These are phyloP conservation scores for Phytopythium vexans DNA, from an alignment of 352 stramenopile genomes.

Conservation along the genomic window DNA sequence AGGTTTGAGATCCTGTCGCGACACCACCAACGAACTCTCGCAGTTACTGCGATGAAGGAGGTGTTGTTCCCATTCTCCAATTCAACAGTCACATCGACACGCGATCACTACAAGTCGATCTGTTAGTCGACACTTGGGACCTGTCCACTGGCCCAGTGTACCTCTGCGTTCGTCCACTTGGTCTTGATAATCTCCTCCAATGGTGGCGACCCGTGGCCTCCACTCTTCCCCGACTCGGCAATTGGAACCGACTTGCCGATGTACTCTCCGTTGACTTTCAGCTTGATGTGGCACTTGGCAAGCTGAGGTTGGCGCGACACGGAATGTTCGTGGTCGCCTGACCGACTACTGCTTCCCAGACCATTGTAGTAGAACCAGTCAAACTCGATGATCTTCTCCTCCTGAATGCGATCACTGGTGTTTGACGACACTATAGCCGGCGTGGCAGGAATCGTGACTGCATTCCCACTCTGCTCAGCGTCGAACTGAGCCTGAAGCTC, in stretches of 20 bases:
- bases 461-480: conserved; percentile 25
- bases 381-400: conserved; percentile 12
- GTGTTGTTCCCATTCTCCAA: too few species aligned
- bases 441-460: background rate
- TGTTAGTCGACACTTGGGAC: conserved; percentile 50
- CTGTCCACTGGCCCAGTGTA: conserved; percentile 43
- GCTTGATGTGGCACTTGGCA: conserved; percentile 34
- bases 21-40: too few species aligned
- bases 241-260: conserved; percentile 72
- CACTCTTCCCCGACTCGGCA: conserved; percentile 27
- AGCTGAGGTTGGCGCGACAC: conserved; percentile 28
- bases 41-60: too few species aligned
- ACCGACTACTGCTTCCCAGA: conserved; percentile 7
- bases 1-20: too few species aligned
- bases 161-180: conserved; percentile 52
- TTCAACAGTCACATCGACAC: too few species aligned
- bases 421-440: background rate
- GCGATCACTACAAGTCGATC: too few species aligned
- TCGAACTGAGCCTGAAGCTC: conserved; percentile 79
- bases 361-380: conserved; percentile 39
- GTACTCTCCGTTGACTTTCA: conserved; percentile 36
- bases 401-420: background rate
- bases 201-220: conserved; percentile 41
- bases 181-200: conserved; percentile 82
- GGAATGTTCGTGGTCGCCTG: background rate